phyloP scores from a whole-genome alignment of 1,284 basidiomycete species.

The Puccinia polysora region DNA sequence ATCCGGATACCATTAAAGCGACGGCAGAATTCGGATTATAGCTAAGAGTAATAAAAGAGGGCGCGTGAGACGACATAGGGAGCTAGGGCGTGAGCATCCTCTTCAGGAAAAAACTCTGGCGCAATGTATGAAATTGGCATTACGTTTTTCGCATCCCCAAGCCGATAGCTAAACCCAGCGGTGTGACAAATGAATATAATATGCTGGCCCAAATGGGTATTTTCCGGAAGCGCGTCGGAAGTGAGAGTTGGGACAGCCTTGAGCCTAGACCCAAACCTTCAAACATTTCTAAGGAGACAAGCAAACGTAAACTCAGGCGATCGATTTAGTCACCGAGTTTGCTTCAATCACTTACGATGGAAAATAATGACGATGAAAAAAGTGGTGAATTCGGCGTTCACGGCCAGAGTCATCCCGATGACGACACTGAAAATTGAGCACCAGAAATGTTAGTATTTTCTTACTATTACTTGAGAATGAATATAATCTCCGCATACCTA shows the following conservation, averaged over 20 bases:
- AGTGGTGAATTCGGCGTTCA: slow-evolving; percentile 70
- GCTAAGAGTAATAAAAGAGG: neutral
- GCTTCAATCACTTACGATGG: slow-evolving; percentile 49
- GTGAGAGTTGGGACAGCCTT: slow-evolving; percentile 33
- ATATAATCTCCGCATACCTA: slow-evolving; percentile 49
- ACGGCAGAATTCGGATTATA: slow-evolving; percentile 52
- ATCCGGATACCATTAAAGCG: slow-evolving; percentile 51
- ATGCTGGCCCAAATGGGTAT: slow-evolving; percentile 8
- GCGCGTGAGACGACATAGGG: neutral
- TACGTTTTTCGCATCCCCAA: slow-evolving; percentile 35
- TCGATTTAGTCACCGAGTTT: neutral
- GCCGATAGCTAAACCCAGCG: slow-evolving; percentile 30
- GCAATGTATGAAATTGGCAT: neutral
- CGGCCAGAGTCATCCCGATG: slow-evolving; percentile 88
- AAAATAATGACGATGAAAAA: slow-evolving; percentile 84
- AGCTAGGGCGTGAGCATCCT: neutral
- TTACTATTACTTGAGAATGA: neutral
- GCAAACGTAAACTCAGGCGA: neutral
- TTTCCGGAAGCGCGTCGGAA: neutral
- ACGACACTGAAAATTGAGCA: slow-evolving; percentile 58
- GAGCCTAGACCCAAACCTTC: slow-evolving; percentile 38
- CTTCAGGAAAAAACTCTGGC: neutral
- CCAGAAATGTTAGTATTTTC: neutral
- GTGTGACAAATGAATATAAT: slow-evolving; percentile 36
- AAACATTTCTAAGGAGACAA: slow-evolving; percentile 31